Evolutionary conservation across 768 basidiomycete species (phyloP), one percentile per base, ranked within the genome.

Genomic region (Sporobolomyces phaffii): DNA sequence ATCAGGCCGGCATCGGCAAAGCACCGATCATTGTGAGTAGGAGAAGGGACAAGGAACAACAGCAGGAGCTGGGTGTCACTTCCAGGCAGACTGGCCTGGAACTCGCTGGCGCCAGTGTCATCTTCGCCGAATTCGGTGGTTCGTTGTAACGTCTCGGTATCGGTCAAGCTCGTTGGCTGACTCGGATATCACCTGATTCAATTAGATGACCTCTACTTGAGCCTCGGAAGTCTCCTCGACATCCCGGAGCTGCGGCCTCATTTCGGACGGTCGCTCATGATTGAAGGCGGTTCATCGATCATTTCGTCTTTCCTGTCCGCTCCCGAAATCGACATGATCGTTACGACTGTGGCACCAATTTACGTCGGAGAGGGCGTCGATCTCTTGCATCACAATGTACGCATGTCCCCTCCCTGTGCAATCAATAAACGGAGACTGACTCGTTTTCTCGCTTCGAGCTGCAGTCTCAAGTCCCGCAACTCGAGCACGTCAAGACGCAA

Each of bases 231-330:
- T 7, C 51, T 52, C 54, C 28, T 58, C 13, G 24, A 41, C n/a
- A 29, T 22, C 22, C 29, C 34, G 18, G 5, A 20, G n/a, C 28
- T 33, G 29, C 7, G 43, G 8, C n/a, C n/a, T 6, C 33, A 14
- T 20, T 22, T 62, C 47, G 65, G 65, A 78, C 82, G 31, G 77
- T 89, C 34, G 15, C 79, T 97, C 60, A 99, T 99, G 94, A 89
- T 97, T 9, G 96, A 99, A 79, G 96, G 96, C 58, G 96, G 96
- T 20, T 88, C 90, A 13, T 78, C 79, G 13, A 81, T 99, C 69
- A 91, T 99, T 62, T 80, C 82, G 9, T 85, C 88, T 1, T 89
- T 91, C 78, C 78, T 91, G 2, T 51, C 72, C 50, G 44, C 70
- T 44, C 74, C 75, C 33, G 65, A 83, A 17, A 81, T 94, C 8